phyloP scores from a whole-genome alignment of 805 yeast species.

The Metschnikowia rubicola region DNA sequence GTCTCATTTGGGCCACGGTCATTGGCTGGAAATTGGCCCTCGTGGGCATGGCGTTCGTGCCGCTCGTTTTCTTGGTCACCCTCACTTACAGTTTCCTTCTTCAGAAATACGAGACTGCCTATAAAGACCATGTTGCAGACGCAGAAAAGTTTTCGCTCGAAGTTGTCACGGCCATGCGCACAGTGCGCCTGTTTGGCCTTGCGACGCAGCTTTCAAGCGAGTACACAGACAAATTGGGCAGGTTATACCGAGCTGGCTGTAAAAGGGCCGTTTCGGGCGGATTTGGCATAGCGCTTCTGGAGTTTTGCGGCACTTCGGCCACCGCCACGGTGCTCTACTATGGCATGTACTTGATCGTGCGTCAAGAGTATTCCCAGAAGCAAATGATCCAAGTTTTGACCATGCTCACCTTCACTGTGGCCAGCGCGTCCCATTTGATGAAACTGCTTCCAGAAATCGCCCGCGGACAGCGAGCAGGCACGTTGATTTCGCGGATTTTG shows the following conservation, averaged over 20 bases:
- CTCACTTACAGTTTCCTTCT: constrained; percentile 49
- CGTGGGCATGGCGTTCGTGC: constrained; percentile 75
- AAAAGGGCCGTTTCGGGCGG: constrained; percentile 62
- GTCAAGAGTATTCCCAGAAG: constrained; percentile 50
- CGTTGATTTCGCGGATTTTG: constrained; percentile 42
- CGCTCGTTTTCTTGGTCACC: constrained; percentile 54
- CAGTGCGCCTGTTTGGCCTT: constrained; percentile 58
- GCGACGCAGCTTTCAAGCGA: constrained; percentile 43
- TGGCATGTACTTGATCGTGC: constrained; percentile 70
- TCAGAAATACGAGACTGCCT: constrained; percentile 54
- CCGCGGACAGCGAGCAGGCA: constrained; percentile 74
- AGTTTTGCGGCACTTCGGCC: constrained; percentile 52
- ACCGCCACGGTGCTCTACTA: constrained; percentile 75
- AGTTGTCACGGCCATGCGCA: constrained; percentile 53
- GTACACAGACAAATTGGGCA: constrained; percentile 28
- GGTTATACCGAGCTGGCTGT: constrained; percentile 39
- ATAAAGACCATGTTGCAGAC: constrained; percentile 53
- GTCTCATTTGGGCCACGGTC: constrained; percentile 73
- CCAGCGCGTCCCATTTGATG: constrained; percentile 57
- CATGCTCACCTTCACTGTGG: constrained; percentile 67
- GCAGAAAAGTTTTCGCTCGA: constrained; percentile 55
- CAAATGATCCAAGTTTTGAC: constrained; percentile 68
- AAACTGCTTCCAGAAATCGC: constrained; percentile 73
- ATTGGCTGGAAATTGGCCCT: constrained; percentile 85
- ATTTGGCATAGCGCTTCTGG: constrained; percentile 58